Evolutionary conservation across 1,139 yeast species (phyloP).

Genomic region (Yamadazyma triangularis): DNA sequence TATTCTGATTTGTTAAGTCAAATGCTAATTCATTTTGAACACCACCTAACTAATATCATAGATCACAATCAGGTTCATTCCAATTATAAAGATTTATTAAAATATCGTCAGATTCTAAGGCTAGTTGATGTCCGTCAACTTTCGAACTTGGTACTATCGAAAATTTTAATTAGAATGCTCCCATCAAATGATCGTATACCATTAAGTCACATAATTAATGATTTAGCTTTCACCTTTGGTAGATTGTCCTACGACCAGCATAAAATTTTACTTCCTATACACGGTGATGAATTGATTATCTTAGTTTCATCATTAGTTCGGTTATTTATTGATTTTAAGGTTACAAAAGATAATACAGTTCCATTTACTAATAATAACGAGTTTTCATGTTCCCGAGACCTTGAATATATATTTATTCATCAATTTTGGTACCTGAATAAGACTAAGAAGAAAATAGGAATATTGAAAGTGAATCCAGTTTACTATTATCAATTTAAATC

Average conservation of each 20-base stretch:
- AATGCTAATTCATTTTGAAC: not conserved
- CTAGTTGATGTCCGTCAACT: not conserved
- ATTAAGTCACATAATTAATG: not conserved
- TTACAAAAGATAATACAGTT: too few species aligned
- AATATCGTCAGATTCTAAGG: too few species aligned
- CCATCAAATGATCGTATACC: not conserved
- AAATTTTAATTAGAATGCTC: conserved; percentile 14
- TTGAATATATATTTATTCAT: conserved; percentile 8
- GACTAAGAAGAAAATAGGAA: conserved; percentile 6
- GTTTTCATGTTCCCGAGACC: conserved; percentile 1
- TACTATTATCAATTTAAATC: conserved; percentile 4
- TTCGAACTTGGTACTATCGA: conserved; percentile 17
- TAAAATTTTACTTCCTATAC: conserved; percentile 1
- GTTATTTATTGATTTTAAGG: not conserved
- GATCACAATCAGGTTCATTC: too few species aligned
- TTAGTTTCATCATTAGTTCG: conserved; percentile 5
- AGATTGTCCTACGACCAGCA: not conserved
- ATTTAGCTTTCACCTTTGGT: too few species aligned
- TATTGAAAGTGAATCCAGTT: conserved; percentile 8
- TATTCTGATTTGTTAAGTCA: not conserved
- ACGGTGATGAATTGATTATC: conserved; percentile 16
- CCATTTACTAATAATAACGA: not conserved
- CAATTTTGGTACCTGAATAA: conserved; percentile 1
- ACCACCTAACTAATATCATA: not conserved
- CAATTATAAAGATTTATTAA: too few species aligned